Conservation (phyloP, 805 yeast species). For the Pichia deserticola region DNA sequence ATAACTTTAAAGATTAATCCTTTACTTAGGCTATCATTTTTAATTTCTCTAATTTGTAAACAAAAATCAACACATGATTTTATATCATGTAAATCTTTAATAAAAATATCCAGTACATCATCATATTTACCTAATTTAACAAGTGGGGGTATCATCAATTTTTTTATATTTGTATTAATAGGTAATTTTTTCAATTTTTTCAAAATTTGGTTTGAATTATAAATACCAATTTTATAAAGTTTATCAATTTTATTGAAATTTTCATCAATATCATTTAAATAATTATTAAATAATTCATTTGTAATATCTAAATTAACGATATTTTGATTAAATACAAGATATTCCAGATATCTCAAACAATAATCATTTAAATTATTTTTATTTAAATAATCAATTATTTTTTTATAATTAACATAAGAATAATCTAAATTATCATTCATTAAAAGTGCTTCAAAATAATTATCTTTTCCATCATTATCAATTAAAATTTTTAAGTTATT, state of each 20-base stretch:
- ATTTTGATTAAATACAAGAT: constrained; percentile 35
- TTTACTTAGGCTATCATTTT: constrained; percentile 9
- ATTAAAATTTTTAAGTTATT: constrained; percentile 50
- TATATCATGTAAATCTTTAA: constrained; percentile 49
- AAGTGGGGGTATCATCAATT: constrained; percentile 51
- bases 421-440: constrained; percentile 56
- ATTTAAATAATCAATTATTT: constrained; percentile 48
- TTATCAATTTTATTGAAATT: constrained; percentile 28
- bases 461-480: constrained; percentile 18
- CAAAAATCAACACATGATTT: constrained; percentile 58
- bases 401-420: constrained; percentile 12
- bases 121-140: constrained; percentile 53
- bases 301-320: constrained; percentile 34
- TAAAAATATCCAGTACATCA: constrained; percentile 54
- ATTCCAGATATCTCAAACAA: constrained; percentile 45
- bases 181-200: constrained; percentile 13
- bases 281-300: constrained; percentile 38
- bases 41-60: constrained; percentile 33
- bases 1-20: constrained; percentile 42
- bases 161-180: constrained; percentile 20
- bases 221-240: constrained; percentile 28
- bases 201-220: constrained; percentile 33
- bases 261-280: constrained; percentile 27
- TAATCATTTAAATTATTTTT: constrained; percentile 16
- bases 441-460: constrained; percentile 44